phyloP scores from a whole-genome alignment of 192 early-diverging fungal species.

The Dimargaris xerosporica region DNA sequence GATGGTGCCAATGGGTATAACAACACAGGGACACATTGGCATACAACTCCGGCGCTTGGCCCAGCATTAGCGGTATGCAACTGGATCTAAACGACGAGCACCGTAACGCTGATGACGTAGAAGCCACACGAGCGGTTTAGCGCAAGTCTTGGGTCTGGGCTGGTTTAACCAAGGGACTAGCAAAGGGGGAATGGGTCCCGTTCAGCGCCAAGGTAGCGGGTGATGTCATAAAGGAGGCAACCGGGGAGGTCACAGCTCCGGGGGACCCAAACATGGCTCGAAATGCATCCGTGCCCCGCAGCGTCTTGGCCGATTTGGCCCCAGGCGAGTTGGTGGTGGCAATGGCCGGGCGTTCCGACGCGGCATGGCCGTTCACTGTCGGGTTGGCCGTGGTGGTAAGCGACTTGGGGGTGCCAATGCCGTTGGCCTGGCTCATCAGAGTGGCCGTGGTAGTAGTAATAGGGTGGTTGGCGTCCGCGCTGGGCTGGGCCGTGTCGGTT shows the following conservation, averaged over 20 bases:
- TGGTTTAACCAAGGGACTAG: neutral
- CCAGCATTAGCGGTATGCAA: too few species aligned
- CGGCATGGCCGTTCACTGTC: neutral
- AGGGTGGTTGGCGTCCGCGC: neutral
- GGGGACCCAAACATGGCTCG: constrained; percentile 9
- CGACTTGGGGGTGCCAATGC: neutral
- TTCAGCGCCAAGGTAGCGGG: neutral
- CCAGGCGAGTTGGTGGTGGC: neutral
- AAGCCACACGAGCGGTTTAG: too few species aligned
- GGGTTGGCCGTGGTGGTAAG: neutral
- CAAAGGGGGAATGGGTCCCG: neutral
- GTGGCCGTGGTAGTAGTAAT: neutral
- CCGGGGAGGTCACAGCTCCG: neutral
- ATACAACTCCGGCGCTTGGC: too few species aligned
- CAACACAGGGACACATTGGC: too few species aligned
- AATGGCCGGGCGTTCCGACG: neutral
- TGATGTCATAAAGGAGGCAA: constrained; percentile 1
- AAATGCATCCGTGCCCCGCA: neutral
- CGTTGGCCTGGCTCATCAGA: neutral
- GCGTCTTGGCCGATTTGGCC: neutral
- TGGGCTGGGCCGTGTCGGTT: neutral
- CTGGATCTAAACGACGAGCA: too few species aligned
- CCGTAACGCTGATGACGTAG: too few species aligned
- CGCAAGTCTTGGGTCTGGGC: neutral
- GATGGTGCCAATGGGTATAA: too few species aligned